Base-by-base conservation (phyloP, 371 early-diverging fungal genomes). In the Syncephalastrum monosporum region DNA sequence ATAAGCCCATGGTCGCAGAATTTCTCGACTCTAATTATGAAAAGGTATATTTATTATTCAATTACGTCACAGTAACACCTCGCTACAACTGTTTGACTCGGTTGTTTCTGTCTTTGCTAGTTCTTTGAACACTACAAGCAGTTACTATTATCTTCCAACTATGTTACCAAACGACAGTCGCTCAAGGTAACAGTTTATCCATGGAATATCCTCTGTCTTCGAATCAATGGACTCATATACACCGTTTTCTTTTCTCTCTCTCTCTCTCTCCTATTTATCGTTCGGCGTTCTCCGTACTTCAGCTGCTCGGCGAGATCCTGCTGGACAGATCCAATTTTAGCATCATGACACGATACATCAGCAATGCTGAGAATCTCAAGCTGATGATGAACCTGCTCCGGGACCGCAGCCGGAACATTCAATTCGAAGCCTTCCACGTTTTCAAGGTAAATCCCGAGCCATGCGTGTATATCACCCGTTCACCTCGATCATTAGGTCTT, bases 361-460 rank as follows among this genome's bases (percentile, higher is more conserved):
- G 87, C 60, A 88, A 82, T 61, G 88, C 92, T 56, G 95, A 92
- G 29, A 96, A 98, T 64, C 79, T 98, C 50, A 96, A 97, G 76
- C 80, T 96, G 61, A 93, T 97, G 89, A 98, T 98, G 99, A 96
- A 91, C 59, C 77, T 96, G 52, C 75, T 98, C 57, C 85, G 94
- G 56, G 96, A 98, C 72, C 89, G 84, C 64, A 93, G 94, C 71
- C 86, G 92, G 65, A 98, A 96, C 69, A 98, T 98, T 61, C 99
- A 98, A 73, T 97, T 95, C 67, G 99, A 98, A 79, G 98, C 99
- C 0, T 98, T 98, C 81, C 99, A 98, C 76, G 96, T 98, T 24
- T 98, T 98, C 82, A 98, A 98, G 84, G 92, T 63, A 64, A 60
- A 41, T 12, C n/a, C 2, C 3, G 7, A 16, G 0, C 27, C 13